Evolutionary conservation across 306 rosid species (phyloP), one percentile per base, ranked within the genome.

Genomic region (Corylus avellana): DNA sequence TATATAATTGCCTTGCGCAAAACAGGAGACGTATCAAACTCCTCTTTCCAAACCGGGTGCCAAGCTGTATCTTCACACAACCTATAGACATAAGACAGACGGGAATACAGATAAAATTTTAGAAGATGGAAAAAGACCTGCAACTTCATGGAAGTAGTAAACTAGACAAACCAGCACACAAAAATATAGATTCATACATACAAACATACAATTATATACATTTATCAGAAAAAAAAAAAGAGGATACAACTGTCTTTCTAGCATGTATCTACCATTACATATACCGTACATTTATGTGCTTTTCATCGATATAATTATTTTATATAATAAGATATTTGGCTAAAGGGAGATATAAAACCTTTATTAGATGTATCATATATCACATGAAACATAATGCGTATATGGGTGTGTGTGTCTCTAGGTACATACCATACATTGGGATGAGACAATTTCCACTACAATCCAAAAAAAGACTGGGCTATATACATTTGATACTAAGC

Each of bases 11-110:
- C 96, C 84, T 91, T 87, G 77, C 92, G 91, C 84, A 90, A 74
- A 77, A 79, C 18, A 57, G 96, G 93, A 39, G 82, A 77, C 35
- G 97, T 85, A 61, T 95, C 94, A 87, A 95, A 91, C 84, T 90
- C 99, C 3, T 91, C 88, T 84, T 89, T 85, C 86, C 78, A 70
- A 77, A 95, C 89, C 70, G 99, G 99, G 58, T 85, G 94, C 98
- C 99, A 95, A 79, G 99, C 98, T 58, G 98, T 95, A 83, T 95
- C 99, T 88, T 90, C 98, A 39, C 6, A 27, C 84, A 93, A 85
- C 99, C 99, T 95, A 79, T 7, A 78, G 49, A 80, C 74, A 72
- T 73, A 70, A 72, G 58, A 84, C 57, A 29, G 18, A 57, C 70
- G 72, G 27, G 27, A 68, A 68, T 35, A 63, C 48, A 77, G 64